These are phyloP conservation scores for Penicillium oxalicum DNA, from an alignment of 2,329 filamentous ascomycete species.

Conservation along the genomic window DNA sequence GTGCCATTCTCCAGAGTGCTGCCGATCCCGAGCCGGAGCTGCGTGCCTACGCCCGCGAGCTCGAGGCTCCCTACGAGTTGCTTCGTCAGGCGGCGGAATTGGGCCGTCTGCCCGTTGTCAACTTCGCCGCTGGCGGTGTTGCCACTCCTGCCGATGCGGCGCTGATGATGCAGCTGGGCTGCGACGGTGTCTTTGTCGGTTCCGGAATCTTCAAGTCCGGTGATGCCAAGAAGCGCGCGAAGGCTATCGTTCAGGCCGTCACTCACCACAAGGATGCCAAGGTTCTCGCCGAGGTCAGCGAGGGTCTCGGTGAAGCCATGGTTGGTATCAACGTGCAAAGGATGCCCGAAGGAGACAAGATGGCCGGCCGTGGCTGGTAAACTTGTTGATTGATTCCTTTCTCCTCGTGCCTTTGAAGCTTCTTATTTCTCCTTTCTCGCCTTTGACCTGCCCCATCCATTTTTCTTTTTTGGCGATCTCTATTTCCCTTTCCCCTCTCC, in stretches of 20 bases:
- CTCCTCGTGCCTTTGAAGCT: slow-evolving; percentile 5
- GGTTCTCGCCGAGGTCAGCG: slow-evolving; percentile 79
- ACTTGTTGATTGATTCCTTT: slow-evolving; percentile 4
- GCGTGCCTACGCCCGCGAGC: slow-evolving; percentile 70
- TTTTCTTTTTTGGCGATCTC: too few species aligned
- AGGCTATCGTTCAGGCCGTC: slow-evolving; percentile 89
- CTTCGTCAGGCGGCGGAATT: slow-evolving; percentile 82
- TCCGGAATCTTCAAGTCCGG: slow-evolving; percentile 97
- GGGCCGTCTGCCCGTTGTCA: slow-evolving; percentile 86
- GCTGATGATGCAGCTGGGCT: slow-evolving; percentile 98
- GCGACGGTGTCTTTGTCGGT: slow-evolving; percentile 95
- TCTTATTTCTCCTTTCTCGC: not conserved
- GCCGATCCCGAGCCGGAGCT: slow-evolving; percentile 61
- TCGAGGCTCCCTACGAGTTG: slow-evolving; percentile 70
- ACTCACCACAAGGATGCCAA: slow-evolving; percentile 84
- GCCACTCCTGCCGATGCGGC: slow-evolving; percentile 97
- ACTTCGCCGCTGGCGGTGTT: slow-evolving; percentile 98
- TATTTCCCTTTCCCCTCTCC: too few species aligned
- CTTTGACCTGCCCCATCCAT: too few species aligned
- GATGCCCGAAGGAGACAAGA: slow-evolving; percentile 72
- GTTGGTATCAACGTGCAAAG: slow-evolving; percentile 83
- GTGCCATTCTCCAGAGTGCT: slow-evolving; percentile 44
- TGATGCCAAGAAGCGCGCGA: slow-evolving; percentile 80
- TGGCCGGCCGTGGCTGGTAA: slow-evolving; percentile 82
- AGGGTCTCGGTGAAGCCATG: slow-evolving; percentile 94